phyloP scores from a whole-genome alignment of 2,329 filamentous ascomycete species.

The Parastagonospora avenae region DNA sequence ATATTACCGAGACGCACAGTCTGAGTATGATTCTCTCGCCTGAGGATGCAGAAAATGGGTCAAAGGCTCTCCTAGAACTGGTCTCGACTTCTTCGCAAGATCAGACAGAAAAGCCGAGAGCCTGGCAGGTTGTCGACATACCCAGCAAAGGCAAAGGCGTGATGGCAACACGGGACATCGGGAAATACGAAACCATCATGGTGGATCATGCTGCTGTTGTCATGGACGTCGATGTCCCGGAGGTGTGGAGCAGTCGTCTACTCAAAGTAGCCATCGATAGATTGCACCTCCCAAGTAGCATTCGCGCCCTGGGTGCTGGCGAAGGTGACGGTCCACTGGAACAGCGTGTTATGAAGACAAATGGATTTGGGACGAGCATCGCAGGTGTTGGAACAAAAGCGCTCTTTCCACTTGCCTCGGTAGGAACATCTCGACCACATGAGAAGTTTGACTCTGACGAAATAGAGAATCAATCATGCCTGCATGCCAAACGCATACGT shows the following conservation, averaged over 20 bases:
- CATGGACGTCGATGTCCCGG: slow-evolving; percentile 13
- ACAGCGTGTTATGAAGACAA: slow-evolving; percentile 28
- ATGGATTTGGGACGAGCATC: slow-evolving; percentile 26
- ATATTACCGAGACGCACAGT: slow-evolving; percentile 15
- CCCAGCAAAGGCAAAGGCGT: slow-evolving; percentile 29
- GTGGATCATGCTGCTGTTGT: slow-evolving; percentile 27
- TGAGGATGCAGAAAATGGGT: slow-evolving; percentile 3
- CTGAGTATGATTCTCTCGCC: slow-evolving; percentile 21
- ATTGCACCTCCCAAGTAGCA: slow-evolving; percentile 10
- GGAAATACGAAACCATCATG: slow-evolving; percentile 30
- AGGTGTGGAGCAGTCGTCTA: slow-evolving; percentile 3
- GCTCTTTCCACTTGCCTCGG: slow-evolving; percentile 26
- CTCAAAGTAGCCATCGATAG: slow-evolving; percentile 17
- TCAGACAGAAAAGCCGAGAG: slow-evolving; percentile 8
- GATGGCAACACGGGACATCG: slow-evolving; percentile 20
- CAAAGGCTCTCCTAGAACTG: slow-evolving; percentile 13
- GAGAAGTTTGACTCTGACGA: too few relatives aligned
- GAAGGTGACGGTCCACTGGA: slow-evolving; percentile 11
- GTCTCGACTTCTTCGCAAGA: slow-evolving; percentile 11
- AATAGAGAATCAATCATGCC: slow-evolving; percentile 29
- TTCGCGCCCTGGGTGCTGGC: slow-evolving; percentile 20
- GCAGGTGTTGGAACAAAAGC: slow-evolving; percentile 14
- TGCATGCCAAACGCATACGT: slow-evolving; percentile 31
- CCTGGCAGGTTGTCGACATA: slow-evolving; percentile 21
- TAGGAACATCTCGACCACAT: not conserved